A percentile compares a stretch with the other conserved stretches of the same genome.
Evolutionary conservation across 805 yeast species (phyloP).

Genomic region (Isabelozyma rhagii): DNA sequence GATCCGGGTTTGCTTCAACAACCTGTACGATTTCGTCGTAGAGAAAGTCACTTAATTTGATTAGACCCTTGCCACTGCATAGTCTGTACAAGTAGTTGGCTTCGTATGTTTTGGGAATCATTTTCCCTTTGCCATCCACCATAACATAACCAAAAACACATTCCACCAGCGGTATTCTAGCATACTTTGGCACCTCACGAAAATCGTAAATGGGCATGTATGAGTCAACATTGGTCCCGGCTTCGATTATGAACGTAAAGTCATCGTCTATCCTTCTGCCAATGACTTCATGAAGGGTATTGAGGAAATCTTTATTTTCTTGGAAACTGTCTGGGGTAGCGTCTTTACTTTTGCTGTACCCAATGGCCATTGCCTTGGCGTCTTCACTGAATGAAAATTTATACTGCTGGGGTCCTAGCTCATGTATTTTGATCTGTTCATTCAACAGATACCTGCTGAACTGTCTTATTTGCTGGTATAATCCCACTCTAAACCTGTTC

Average conservation of each 20-base stretch:
- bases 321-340: constrained; percentile 20
- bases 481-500: background rate
- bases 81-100: constrained; percentile 57
- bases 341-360: constrained; percentile 6
- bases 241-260: constrained; percentile 53
- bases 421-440: constrained; percentile 16
- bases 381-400: constrained; percentile 16
- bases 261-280: constrained; percentile 35
- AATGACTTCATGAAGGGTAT: constrained; percentile 23
- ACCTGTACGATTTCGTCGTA: constrained; percentile 29
- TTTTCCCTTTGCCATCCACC: constrained; percentile 53
- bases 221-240: constrained; percentile 47
- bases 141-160: constrained; percentile 69
- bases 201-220: constrained; percentile 73
- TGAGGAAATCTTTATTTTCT: constrained; percentile 24
- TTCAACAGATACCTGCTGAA: constrained; percentile 10
- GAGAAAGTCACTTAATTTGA: constrained; percentile 51
- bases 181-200: constrained; percentile 59
- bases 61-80: constrained; percentile 46
- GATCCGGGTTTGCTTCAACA: background rate
- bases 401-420: constrained; percentile 4
- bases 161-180: constrained; percentile 67
- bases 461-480: background rate
- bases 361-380: constrained; percentile 22
- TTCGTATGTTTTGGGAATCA: constrained; percentile 55